Evolutionary conservation across 208 protist genomes (phyloP).

Genomic region (Trypanosoma rangeli): DNA sequence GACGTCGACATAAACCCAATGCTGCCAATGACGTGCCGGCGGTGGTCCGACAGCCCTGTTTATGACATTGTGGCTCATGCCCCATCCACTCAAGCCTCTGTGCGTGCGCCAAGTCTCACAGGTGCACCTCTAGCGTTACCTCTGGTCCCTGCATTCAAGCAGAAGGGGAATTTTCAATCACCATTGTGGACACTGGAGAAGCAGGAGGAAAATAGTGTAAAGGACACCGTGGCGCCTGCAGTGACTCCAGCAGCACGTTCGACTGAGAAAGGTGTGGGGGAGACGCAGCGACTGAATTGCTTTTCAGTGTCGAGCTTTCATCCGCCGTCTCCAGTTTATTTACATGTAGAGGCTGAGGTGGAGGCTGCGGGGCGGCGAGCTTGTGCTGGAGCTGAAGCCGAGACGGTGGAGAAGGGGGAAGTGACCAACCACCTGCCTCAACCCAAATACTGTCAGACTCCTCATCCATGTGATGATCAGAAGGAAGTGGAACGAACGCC

Average conservation of each 20-base stretch:
- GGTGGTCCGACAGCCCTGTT: slow-evolving; percentile 22
- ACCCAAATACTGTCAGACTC: not conserved
- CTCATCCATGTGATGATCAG: not conserved
- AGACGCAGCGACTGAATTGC: not conserved
- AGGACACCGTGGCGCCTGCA: not conserved
- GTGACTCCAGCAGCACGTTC: not conserved
- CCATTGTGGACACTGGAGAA: not conserved
- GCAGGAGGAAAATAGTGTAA: not conserved
- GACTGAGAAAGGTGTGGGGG: not conserved
- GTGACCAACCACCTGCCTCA: not conserved
- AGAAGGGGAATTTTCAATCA: not conserved
- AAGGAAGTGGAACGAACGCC: not conserved
- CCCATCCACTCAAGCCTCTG: slow-evolving; percentile 11
- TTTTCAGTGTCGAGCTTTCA: not conserved
- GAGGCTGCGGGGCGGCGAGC: not conserved
- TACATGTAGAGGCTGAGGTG: not conserved
- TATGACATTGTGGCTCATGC: slow-evolving; percentile 19
- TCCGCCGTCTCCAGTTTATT: not conserved
- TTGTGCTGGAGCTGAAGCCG: not conserved
- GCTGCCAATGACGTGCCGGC: not conserved
- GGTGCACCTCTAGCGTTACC: not conserved
- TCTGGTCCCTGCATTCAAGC: too few relatives aligned
- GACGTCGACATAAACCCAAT: not conserved
- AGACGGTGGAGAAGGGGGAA: not conserved
- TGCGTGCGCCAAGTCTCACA: slow-evolving; percentile 13